These are phyloP conservation scores for Kluyveromyces dobzhanskii DNA, from an alignment of 805 yeast genomes.

Conservation along the genomic window DNA sequence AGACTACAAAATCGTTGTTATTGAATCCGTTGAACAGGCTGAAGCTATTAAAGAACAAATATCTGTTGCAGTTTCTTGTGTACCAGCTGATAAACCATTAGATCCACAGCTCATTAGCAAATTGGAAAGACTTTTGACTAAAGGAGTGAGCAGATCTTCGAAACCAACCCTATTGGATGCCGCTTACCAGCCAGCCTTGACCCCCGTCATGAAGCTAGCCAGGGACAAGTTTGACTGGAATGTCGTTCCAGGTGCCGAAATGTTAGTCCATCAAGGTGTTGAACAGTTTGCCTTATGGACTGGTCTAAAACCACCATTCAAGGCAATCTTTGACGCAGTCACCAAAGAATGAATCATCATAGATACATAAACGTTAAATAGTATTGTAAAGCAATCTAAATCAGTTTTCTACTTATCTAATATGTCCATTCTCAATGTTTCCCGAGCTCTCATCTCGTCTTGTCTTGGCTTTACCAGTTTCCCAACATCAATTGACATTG, in stretches of 20 bases:
- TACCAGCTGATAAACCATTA: slow-evolving; percentile 74
- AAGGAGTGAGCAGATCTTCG: slow-evolving; percentile 34
- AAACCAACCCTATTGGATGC: slow-evolving; percentile 72
- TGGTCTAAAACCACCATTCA: slow-evolving; percentile 54
- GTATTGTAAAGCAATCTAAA: too few relatives aligned
- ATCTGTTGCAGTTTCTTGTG: slow-evolving; percentile 63
- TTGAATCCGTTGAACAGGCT: slow-evolving; percentile 43
- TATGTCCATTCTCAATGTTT: too few relatives aligned
- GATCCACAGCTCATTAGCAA: slow-evolving; percentile 42
- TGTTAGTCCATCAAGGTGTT: slow-evolving; percentile 90
- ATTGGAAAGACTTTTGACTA: slow-evolving; percentile 40
- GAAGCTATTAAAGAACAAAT: slow-evolving; percentile 34
- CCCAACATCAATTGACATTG: too few relatives aligned
- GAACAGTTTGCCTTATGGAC: slow-evolving; percentile 80
- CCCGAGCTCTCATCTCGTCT: too few relatives aligned
- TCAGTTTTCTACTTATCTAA: too few relatives aligned
- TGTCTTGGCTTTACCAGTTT: too few relatives aligned
- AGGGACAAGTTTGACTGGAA: slow-evolving; percentile 54
- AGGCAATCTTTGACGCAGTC: slow-evolving; percentile 55
- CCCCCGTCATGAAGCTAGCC: slow-evolving; percentile 82
- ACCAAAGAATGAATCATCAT: slow-evolving; percentile 12
- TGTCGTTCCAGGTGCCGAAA: slow-evolving; percentile 84
- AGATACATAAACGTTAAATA: too few relatives aligned
- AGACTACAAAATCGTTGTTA: slow-evolving; percentile 47
- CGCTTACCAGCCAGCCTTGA: slow-evolving; percentile 83